Evolutionary conservation across 805 yeast species (phyloP).

Genomic region (Hanseniaspora clermontiae): DNA sequence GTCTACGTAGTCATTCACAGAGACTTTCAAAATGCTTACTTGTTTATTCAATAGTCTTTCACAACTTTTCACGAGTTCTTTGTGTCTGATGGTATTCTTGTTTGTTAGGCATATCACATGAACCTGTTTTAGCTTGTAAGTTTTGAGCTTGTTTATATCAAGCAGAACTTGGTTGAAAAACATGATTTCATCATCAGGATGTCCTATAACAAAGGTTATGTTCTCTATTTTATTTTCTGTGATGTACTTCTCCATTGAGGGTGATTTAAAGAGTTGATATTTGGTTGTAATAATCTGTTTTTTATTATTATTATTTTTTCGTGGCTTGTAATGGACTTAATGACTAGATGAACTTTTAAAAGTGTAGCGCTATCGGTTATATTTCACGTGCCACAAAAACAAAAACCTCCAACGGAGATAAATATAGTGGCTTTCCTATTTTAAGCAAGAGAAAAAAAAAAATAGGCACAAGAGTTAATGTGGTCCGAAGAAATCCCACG

Average conservation of each 20-base stretch:
- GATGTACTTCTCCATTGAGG: neutral
- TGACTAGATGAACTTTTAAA: no score
- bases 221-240: neutral
- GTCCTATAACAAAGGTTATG: conserved; percentile 60
- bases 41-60: conserved; percentile 17
- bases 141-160: conserved; percentile 36
- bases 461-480: no score
- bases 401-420: no score
- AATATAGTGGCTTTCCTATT: no score
- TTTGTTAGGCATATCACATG: conserved; percentile 57
- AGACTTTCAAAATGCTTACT: conserved; percentile 13
- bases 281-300: neutral
- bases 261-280: neutral
- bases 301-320: no score
- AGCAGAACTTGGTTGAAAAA: conserved; percentile 74
- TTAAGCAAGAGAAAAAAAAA: no score
- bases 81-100: conserved; percentile 49
- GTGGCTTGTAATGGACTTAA: no score
- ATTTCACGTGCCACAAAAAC: no score
- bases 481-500: no score
- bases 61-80: conserved; percentile 38
- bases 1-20: conserved; percentile 42
- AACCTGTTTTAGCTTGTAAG: conserved; percentile 35
- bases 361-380: no score
- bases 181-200: conserved; percentile 98